Evolutionary conservation across 2,329 filamentous ascomycete genomes (phyloP), one percentile per base, ranked within the genome.

Genomic region (Scytalidium sp.): DNA sequence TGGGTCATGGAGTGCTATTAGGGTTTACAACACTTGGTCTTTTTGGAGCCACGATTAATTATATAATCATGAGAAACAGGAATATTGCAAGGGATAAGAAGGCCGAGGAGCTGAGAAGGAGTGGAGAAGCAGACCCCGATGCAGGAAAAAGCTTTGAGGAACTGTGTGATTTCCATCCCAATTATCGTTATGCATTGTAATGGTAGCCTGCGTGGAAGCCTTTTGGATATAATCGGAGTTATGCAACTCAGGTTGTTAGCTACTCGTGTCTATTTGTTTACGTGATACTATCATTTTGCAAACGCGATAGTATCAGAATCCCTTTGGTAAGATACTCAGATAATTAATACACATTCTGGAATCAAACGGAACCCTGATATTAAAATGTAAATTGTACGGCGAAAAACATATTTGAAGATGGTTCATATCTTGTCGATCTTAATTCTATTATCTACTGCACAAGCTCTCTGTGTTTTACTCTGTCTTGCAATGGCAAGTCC

Each of bases 391-490:
- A n/a, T n/a, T n/a, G n/a, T n/a, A n/a, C n/a, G n/a, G n/a, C n/a
- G n/a, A n/a, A n/a, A n/a, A n/a, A n/a, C n/a, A 45, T 75, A 20
- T 89, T 94, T 56, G 74, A 76, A 32, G 77, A 89, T 58, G 85
- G 84, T 5, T 75, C 72, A 0, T 64, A 84, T 9, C 85, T 90
- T 60, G 69, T 70, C 3, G 72, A 83, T 25, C 67, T 97, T 45
- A 91, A 96, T 59, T 79, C 81, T 2, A 71, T 97, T 3, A 66
- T 97, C 27, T 96, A 93, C 67, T 90, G 88, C 66, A 96, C 92
- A 0, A 92, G 92, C 0, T 97, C 94, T 61, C 81, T 93, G 52
- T 94, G 88, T 67, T 84, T 85, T 8, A 87, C 87, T 47, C 90
- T 91, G 0, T 96, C 96, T 62, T 70, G 89, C 1, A 64, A 72